Base-by-base conservation (phyloP, 2,329 filamentous ascomycete genomes). In the Calonectria fujianensis region DNA sequence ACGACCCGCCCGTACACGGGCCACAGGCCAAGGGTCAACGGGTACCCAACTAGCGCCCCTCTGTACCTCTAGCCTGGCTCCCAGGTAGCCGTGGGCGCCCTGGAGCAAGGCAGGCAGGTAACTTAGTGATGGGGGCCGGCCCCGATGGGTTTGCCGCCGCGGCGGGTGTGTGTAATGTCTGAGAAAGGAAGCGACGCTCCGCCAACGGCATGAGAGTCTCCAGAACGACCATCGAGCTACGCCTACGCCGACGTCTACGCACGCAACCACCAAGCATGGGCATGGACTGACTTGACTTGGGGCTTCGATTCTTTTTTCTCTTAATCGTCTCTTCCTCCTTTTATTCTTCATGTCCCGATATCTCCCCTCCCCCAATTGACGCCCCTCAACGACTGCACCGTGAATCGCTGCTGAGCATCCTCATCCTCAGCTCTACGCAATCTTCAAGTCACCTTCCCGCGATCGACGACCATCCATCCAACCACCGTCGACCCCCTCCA, bases 231-330 rank as follows among this genome's bases (percentile, higher is more conserved):
- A 75, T 74, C 75, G 50, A 74, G 69, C 54, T 72, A 74, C 31
- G 63, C 63, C 63, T 66, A 67, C 54, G 63, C 51, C 70, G 64
- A 68, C 59, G 69, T 61, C 78, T 78, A 74, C 75, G 73, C 73
- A 80, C 78, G 78, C 77, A 82, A 81, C 80, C 77, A 80, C 77
- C 77, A 83, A 65, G 59, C 69, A 70, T 70, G 59, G 77, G 76
- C 81, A 81, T 81, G 80, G 79, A 81, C 76, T 81, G 78, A 79
- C 78, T 77, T 76, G 75, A 71, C 73, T 76, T 76, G 73, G 74
- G 75, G 75, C 77, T 81, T 66, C 41, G 29, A 67, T 79, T 73
- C 78, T 76, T 76, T 74, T 73, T 76, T 71, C 39, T 73, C 65
- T 63, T 41, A 68, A 67, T 73, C 75, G 70, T 69, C 69, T 75